Percentiles rank a stretch among this genome's conserved stretches.
Conservation (phyloP, 371 early-diverging fungal species). For the Mucor saturninus region DNA sequence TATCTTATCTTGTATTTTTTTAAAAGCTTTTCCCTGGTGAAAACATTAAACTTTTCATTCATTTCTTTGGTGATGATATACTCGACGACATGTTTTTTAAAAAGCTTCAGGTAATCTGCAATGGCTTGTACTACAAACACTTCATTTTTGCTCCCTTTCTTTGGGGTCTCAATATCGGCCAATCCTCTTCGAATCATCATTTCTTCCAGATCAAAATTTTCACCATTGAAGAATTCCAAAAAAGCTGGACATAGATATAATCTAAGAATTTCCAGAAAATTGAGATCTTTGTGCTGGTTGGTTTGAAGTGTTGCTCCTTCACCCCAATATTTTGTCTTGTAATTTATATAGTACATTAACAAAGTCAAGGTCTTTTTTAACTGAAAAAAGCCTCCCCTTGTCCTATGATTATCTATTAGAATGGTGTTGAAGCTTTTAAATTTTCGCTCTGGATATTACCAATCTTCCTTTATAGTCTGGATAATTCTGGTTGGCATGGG, state of each 20-base stretch:
- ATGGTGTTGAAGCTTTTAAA: no score
- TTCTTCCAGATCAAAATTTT: no score
- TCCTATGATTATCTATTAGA: no score
- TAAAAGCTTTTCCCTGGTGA: neutral
- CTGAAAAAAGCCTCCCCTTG: no score
- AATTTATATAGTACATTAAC: no score
- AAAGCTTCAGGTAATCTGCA: neutral
- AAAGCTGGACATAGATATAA: neutral
- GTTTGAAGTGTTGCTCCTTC: neutral
- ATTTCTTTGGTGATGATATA: neutral
- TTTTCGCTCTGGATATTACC: no score
- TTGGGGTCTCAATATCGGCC: no score
- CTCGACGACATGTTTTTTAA: neutral
- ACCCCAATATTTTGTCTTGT: conserved; percentile 3
- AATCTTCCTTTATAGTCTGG: neutral
- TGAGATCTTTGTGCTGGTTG: neutral
- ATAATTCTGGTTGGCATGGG: neutral
- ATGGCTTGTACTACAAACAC: neutral
- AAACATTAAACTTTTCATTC: neutral
- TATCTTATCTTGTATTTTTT: neutral
- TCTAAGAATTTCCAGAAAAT: neutral
- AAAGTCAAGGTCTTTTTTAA: no score
- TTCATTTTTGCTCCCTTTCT: no score
- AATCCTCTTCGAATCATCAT: no score
- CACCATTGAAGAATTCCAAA: neutral